phyloP scores from a whole-genome alignment of 73 alveolate genomes.

The Paramecium primaurelia region DNA sequence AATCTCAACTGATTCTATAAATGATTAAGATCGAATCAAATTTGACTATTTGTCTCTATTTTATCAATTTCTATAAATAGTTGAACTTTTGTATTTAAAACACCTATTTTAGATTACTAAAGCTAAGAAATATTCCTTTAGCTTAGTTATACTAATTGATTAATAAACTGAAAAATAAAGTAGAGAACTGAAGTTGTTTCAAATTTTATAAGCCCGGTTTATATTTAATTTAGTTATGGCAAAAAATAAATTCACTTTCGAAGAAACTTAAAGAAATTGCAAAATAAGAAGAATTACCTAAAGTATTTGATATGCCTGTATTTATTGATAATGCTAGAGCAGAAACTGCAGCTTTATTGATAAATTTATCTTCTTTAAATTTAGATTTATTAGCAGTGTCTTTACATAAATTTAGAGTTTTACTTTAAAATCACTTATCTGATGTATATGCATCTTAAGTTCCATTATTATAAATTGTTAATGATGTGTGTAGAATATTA shows the following conservation, averaged over 20 bases:
- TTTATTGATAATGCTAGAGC: slow-evolving; percentile 4
- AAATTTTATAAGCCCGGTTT: background rate
- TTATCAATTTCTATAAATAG: too few species aligned
- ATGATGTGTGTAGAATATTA: background rate
- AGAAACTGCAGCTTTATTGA: background rate
- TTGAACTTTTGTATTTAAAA: too few species aligned
- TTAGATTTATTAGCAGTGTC: background rate
- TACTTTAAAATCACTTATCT: background rate
- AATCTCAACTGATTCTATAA: too few species aligned
- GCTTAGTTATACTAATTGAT: too few species aligned
- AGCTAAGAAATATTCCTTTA: too few species aligned
- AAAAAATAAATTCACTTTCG: too few species aligned
- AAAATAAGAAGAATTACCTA: background rate
- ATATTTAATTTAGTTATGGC: background rate
- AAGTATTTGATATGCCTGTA: background rate
- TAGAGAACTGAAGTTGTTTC: too few species aligned
- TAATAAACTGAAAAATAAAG: too few species aligned
- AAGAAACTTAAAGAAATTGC: background rate
- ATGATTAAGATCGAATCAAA: too few species aligned
- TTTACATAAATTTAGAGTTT: background rate
- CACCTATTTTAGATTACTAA: too few species aligned
- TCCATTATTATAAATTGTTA: background rate
- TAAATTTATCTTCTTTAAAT: background rate
- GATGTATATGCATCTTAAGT: background rate
- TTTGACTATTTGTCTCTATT: too few species aligned